Percentiles rank a stretch among this genome's conserved stretches.
Evolutionary conservation across 257 asterid species (phyloP).

Genomic region (Striga asiatica): DNA sequence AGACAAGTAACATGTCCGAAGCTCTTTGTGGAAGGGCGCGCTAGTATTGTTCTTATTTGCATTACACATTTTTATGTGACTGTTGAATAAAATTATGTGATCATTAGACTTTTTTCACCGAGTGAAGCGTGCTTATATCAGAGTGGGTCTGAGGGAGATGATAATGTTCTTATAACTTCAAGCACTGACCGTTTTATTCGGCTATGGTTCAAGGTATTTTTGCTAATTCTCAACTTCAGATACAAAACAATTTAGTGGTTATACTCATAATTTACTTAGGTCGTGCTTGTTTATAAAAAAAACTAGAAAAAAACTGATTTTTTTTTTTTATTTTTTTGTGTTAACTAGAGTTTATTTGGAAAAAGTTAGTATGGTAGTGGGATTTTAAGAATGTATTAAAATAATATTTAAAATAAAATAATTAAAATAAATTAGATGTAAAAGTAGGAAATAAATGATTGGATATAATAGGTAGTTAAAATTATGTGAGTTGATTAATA

Average conservation of each 20-base stretch:
- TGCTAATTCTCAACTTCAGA: background rate
- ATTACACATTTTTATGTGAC: background rate
- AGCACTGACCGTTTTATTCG: conserved; percentile 68
- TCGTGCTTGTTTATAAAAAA: too few relatives aligned
- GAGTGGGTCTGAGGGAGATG: conserved; percentile 27
- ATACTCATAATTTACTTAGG: too few relatives aligned
- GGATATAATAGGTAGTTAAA: too few relatives aligned
- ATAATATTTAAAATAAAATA: too few relatives aligned
- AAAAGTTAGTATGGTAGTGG: too few relatives aligned
- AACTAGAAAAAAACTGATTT: too few relatives aligned
- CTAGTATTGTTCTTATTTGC: conserved; percentile 1
- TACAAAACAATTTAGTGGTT: background rate
- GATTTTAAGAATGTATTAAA: too few relatives aligned
- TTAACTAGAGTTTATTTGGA: too few relatives aligned
- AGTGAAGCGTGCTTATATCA: conserved; percentile 24
- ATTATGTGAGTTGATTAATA: too few relatives aligned
- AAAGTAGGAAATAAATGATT: too few relatives aligned
- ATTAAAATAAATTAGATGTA: too few relatives aligned
- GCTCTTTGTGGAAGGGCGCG: background rate
- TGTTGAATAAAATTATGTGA: conserved; percentile 6
- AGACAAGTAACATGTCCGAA: background rate
- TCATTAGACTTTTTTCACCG: conserved; percentile 50
- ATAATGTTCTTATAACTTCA: conserved; percentile 56
- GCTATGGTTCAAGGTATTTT: conserved; percentile 64
- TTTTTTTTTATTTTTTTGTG: too few relatives aligned